phyloP scores from a whole-genome alignment of 805 yeast species.

The Saccharomycopsis sp. region DNA sequence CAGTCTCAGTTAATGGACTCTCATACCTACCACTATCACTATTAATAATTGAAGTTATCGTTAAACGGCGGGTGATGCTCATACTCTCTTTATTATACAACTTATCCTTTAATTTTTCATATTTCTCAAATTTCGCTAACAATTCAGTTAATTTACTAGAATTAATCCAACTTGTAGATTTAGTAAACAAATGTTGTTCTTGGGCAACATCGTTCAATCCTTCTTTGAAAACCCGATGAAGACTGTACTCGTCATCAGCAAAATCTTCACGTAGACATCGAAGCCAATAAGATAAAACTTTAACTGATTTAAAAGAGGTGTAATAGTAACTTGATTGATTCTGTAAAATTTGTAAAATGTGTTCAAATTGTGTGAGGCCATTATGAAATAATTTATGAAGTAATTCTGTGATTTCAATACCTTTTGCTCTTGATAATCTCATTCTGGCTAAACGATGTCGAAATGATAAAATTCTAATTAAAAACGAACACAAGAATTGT shows the following conservation, averaged over 20 bases:
- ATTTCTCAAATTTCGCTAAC: background rate
- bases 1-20: background rate
- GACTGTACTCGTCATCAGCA: conserved; percentile 3
- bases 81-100: background rate
- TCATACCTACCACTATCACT: background rate
- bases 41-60: background rate
- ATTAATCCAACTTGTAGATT: background rate
- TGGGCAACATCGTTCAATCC: background rate
- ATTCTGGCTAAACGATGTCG: conserved; percentile 4
- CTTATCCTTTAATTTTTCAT: background rate
- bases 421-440: background rate
- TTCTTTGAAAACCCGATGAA: background rate
- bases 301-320: conserved; percentile 1
- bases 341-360: background rate
- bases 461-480: conserved; percentile 11
- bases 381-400: background rate
- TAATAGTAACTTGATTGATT: conserved; percentile 4
- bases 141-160: background rate
- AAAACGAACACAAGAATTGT: conserved; percentile 6
- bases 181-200: background rate
- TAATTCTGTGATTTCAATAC: background rate
- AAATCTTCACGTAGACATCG: conserved; percentile 1
- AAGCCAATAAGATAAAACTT: conserved; percentile 10
- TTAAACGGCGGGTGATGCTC: too few relatives aligned
- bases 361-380: conserved; percentile 1